phyloP scores from a whole-genome alignment of 441 rosid genomes.

The Pelargonium fulgidum region DNA sequence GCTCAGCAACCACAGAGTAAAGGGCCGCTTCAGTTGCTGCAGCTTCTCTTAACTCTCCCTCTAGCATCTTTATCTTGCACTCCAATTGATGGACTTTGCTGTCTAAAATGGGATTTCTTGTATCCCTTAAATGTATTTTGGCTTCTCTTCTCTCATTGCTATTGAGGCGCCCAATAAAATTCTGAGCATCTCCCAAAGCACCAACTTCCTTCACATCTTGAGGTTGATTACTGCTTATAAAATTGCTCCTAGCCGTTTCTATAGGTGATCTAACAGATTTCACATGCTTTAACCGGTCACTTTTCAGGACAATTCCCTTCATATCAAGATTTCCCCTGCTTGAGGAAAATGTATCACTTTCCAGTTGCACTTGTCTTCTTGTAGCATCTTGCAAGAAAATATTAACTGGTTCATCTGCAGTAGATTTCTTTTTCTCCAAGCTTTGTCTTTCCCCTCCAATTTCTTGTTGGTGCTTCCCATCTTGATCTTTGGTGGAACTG shows the following conservation, averaged over 20 bases:
- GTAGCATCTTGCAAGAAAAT: slow-evolving; percentile 36
- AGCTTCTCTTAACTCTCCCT: slow-evolving; percentile 87
- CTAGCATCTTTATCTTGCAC: slow-evolving; percentile 64
- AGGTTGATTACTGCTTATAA: slow-evolving; percentile 29
- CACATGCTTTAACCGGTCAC: slow-evolving; percentile 50
- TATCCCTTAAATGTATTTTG: slow-evolving; percentile 43
- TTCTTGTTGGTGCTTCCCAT: slow-evolving; percentile 26
- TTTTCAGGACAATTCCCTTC: slow-evolving; percentile 34
- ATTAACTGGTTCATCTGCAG: slow-evolving; percentile 36
- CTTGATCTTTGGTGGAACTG: slow-evolving; percentile 22
- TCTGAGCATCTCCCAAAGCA: slow-evolving; percentile 23
- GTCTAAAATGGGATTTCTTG: slow-evolving; percentile 36
- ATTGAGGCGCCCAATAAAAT: slow-evolving; percentile 28
- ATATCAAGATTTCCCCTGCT: slow-evolving; percentile 38
- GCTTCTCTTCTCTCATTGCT: slow-evolving; percentile 41
- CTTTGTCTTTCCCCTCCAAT: slow-evolving; percentile 26
- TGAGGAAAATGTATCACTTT: slow-evolving; percentile 48
- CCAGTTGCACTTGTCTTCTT: slow-evolving; percentile 34
- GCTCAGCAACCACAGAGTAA: slow-evolving; percentile 81
- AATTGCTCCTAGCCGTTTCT: slow-evolving; percentile 41
- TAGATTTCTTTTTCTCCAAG: slow-evolving; percentile 28
- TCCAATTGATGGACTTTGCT: slow-evolving; percentile 66
- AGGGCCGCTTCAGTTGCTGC: slow-evolving; percentile 88
- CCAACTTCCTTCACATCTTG: slow-evolving; percentile 33
- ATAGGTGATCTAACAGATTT: slow-evolving; percentile 67